These are phyloP conservation scores for Pseudocercospora macadamiae DNA, from an alignment of 2,329 filamentous ascomycete genomes.

Conservation along the genomic window DNA sequence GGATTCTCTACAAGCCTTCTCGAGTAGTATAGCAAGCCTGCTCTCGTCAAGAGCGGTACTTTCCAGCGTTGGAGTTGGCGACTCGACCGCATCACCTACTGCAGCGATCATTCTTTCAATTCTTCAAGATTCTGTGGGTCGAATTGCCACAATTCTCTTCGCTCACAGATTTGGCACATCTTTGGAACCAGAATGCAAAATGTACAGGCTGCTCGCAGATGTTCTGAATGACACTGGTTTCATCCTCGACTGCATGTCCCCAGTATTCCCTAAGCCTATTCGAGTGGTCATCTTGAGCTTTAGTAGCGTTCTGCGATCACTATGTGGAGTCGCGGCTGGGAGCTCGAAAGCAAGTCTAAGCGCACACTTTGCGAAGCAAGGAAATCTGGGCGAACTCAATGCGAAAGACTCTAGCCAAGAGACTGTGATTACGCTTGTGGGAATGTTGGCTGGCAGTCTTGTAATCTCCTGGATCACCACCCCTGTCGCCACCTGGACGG, in stretches of 20 bases:
- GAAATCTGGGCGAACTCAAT: constrained; percentile 91
- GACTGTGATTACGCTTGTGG: constrained; percentile 84
- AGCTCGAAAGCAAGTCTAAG: constrained; percentile 89
- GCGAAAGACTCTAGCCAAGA: constrained; percentile 95
- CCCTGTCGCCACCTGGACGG: constrained; percentile 70
- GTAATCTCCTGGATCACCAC: constrained; percentile 77
- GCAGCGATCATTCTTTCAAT: constrained; percentile 80
- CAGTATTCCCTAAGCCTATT: constrained; percentile 65
- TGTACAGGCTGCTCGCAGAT: constrained; percentile 83
- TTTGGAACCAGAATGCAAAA: constrained; percentile 89
- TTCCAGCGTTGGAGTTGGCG: constrained; percentile 77
- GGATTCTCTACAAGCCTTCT: constrained; percentile 84
- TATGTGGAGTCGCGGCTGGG: constrained; percentile 89
- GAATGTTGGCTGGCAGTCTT: constrained; percentile 81
- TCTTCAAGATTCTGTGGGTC: constrained; percentile 77
- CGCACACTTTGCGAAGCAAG: constrained; percentile 84
- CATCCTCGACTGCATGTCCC: constrained; percentile 81
- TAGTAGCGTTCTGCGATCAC: constrained; percentile 63
- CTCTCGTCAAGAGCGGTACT: constrained; percentile 82
- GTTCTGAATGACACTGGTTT: constrained; percentile 86
- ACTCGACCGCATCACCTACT: constrained; percentile 76
- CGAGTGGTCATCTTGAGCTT: constrained; percentile 62
- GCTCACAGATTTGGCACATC: constrained; percentile 79
- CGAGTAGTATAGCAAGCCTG: constrained; percentile 77
- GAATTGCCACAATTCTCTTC: constrained; percentile 83